A percentile compares a stretch with the other conserved stretches of the same genome.
These are phyloP conservation scores for Lactarius evosmus DNA, from an alignment of 768 basidiomycete species.

Conservation along the genomic window DNA sequence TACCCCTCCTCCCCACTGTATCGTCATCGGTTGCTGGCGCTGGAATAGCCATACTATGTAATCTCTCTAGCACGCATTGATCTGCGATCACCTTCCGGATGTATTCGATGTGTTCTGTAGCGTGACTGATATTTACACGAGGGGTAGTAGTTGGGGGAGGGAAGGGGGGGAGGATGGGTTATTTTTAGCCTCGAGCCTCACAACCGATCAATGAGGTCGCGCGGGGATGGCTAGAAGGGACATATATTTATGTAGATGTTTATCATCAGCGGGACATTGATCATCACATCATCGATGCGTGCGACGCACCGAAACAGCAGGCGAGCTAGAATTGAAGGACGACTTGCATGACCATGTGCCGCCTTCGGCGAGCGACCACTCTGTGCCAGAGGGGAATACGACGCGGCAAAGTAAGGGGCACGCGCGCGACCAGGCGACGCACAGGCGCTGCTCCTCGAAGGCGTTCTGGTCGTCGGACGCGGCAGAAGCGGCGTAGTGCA, in stretches of 20 bases:
- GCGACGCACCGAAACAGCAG: slow-evolving; percentile 16
- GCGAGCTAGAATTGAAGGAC: neutral
- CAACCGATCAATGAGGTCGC: neutral
- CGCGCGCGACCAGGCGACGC: slow-evolving; percentile 51
- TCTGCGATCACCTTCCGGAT: slow-evolving; percentile 6
- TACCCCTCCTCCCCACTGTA: slow-evolving; percentile 20
- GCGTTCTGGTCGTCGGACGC: slow-evolving; percentile 36
- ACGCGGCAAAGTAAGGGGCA: slow-evolving; percentile 53
- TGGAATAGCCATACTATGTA: slow-evolving; percentile 20
- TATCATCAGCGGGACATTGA: neutral
- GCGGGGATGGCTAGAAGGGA: slow-evolving; percentile 1
- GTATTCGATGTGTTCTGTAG: slow-evolving; percentile 14
- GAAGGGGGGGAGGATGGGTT: neutral
- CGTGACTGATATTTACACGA: neutral
- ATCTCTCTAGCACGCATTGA: slow-evolving; percentile 20
- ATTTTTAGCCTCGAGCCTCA: neutral
- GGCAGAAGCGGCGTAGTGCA: slow-evolving; percentile 47
- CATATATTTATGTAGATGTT: neutral
- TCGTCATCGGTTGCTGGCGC: slow-evolving; percentile 13
- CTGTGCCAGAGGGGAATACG: slow-evolving; percentile 54
- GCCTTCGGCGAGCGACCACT: slow-evolving; percentile 43
- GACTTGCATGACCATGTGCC: slow-evolving; percentile 22
- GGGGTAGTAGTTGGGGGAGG: neutral
- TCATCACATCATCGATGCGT: neutral
- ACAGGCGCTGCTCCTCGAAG: slow-evolving; percentile 49